Evolutionary conservation across 139 green algal genomes (phyloP), one percentile per base, ranked within the genome.

Genomic region (Choricystis sp.): DNA sequence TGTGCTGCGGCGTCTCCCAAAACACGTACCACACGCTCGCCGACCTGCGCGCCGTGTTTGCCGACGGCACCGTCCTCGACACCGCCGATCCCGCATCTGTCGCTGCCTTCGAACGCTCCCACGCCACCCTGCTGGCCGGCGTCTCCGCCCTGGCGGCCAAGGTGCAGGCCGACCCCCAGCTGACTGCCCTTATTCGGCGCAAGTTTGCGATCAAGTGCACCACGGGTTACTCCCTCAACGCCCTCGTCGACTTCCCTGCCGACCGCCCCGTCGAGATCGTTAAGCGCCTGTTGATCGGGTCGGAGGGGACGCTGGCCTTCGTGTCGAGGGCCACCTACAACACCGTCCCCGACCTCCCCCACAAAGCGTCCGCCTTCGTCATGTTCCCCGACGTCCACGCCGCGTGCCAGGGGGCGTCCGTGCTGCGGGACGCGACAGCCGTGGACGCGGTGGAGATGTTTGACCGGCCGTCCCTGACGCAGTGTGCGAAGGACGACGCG

Each of bases 151-250:
- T 96, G 59, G 85, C 85, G 3, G 64, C 66, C 27, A 62, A 74
- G 2, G 31, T 73, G 29, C 85, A 95, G 75, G 66, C 72, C 0
- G 89, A 98, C 81, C 61, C 69, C 23, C 76, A 93, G 68, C 86
- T 98, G 28, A 78, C 79, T 30, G 80, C 81, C 56, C 81, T 96
- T 58, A 96, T 98, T 72, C 72, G 86, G 59, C 81, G 86, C 72
- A 98, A 98, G 84, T 96, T 96, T 72, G 79, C 87, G 64, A 98
- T 98, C 85, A 98, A 98, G 85, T 98, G 91, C 81, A 98, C 91
- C 63, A 98, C 90, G 29, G 89, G 89, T 75, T 90, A 90, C 75
- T 84, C 74, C 27, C 72, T 91, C 29, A 91, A 91, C 57, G 91
- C 91, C n/a, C 82, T 98, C 62, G 58, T 97, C 27, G 90, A 97